Evolutionary conservation across 495 filamentous ascomycete species (phyloP), one percentile per base, ranked within the genome.

Genomic region (Hypoxylon cercidicola): DNA sequence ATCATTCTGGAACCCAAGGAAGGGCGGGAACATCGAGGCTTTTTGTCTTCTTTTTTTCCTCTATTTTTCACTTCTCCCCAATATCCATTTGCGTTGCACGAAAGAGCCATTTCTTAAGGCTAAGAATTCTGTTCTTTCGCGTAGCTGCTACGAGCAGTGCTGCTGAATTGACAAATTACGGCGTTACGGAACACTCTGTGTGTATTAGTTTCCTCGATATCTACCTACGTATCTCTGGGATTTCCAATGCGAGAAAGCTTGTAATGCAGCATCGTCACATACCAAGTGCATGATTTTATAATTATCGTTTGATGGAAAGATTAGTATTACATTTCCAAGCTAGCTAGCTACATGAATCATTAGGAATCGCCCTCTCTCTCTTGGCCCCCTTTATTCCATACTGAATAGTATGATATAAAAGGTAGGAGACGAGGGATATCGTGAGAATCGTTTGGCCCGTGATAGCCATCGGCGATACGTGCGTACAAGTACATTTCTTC

Each of bases 401-500:
- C 39, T 3, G 19, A 3, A 13, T 43, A 20, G 43, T n/a, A 23
- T 9, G 43, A 32, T 53, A 32, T 6, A 47, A 16, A 35, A 19
- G 44, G 4, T 48, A 18, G 23, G 25, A 34, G 34, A 21, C 13
- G 45, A 25, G 39, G 50, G n/a, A 11, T 23, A 25, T 55, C 21
- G 25, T 55, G 53, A 46, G 50, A 40, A 60, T 57, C 40, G 44
- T 54, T 19, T 25, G 39, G 59, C 37, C 43, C 52, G 35, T 56
- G 15, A 59, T 37, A 34, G 25, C 46, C 39, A 37, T 35, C 41
- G 46, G 28, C 20, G 28, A 52, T 49, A 54, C 19, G 41, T 15
- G 40, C 45, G 35, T 58, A 62, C 18, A 62, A 57, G 45, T 62
- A 62, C 64, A 67, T 49, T 15, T 51, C 46, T 23, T 65, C 55